Conservation (phyloP, 345 rosid genomes). For the Xanthoceras sorbifolium region DNA sequence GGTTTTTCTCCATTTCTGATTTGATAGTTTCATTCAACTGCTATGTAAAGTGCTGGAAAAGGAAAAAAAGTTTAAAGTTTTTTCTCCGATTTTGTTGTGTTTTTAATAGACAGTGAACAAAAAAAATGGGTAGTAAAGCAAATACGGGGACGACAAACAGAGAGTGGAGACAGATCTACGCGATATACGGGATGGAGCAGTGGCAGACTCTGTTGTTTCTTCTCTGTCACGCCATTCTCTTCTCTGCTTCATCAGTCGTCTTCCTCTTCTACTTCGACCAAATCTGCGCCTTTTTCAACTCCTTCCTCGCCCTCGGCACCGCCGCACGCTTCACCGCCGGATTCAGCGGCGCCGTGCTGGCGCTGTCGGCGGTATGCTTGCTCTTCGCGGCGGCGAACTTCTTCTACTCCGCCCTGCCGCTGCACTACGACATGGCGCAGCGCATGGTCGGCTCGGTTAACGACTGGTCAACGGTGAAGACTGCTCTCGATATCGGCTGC, state of each 20-base stretch:
- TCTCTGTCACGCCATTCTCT: slow-evolving; percentile 59
- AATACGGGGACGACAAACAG: slow-evolving; percentile 32
- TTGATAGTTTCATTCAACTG: background rate
- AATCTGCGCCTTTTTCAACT: slow-evolving; percentile 52
- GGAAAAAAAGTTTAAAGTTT: too few species aligned
- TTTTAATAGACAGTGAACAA: background rate
- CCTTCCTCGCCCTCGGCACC: slow-evolving; percentile 40
- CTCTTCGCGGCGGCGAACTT: slow-evolving; percentile 81
- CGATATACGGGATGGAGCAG: slow-evolving; percentile 87
- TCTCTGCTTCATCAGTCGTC: slow-evolving; percentile 61
- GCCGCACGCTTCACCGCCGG: slow-evolving; percentile 79
- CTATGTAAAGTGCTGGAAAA: too few species aligned
- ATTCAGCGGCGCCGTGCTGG: slow-evolving; percentile 67
- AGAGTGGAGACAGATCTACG: slow-evolving; percentile 96
- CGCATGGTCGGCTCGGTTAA: slow-evolving; percentile 76
- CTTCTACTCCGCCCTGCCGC: slow-evolving; percentile 77
- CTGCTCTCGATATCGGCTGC: slow-evolving; percentile 90
- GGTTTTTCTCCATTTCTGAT: too few species aligned
- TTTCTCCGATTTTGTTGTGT: background rate
- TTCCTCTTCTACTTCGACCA: slow-evolving; percentile 73
- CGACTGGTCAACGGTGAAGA: slow-evolving; percentile 90
- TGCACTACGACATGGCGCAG: slow-evolving; percentile 87
- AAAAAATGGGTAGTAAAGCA: slow-evolving; percentile 39
- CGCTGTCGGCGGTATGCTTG: slow-evolving; percentile 71
- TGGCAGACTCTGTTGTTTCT: slow-evolving; percentile 83